Evolutionary conservation across 805 yeast genomes (phyloP).

Genomic region (Spathaspora hagerdaliae): DNA sequence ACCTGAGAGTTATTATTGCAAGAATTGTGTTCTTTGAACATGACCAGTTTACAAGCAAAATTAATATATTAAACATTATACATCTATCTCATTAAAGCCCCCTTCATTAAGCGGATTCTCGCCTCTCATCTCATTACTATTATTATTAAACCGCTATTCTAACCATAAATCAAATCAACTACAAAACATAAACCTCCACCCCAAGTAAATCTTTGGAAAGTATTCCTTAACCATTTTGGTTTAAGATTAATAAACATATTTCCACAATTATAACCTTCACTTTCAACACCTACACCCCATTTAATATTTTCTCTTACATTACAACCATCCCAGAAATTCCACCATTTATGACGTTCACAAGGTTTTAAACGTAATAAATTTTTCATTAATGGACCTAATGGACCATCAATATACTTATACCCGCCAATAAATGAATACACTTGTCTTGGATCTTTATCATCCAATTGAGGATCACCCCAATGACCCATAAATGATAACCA

Average conservation of each 20-base stretch:
- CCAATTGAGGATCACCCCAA: slow-evolving; percentile 85
- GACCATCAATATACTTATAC: slow-evolving; percentile 89
- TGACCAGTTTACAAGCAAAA: too few relatives aligned
- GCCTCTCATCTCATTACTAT: too few relatives aligned
- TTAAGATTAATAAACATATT: slow-evolving; percentile 49
- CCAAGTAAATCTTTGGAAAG: slow-evolving; percentile 51
- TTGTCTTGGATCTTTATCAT: slow-evolving; percentile 72
- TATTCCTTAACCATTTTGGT: slow-evolving; percentile 47
- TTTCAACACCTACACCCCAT: slow-evolving; percentile 85
- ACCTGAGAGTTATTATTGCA: too few relatives aligned
- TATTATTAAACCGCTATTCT: slow-evolving; percentile 3
- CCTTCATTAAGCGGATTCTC: too few relatives aligned
- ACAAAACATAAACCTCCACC: slow-evolving; percentile 59
- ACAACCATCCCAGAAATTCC: slow-evolving; percentile 85
- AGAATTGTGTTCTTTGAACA: too few relatives aligned
- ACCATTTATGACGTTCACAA: slow-evolving; percentile 88
- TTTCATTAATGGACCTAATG: slow-evolving; percentile 83
- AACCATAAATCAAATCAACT: slow-evolving; percentile 49
- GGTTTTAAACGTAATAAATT: slow-evolving; percentile 65
- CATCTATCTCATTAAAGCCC: too few relatives aligned
- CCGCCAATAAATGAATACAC: slow-evolving; percentile 79
- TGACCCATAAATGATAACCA: slow-evolving; percentile 82
- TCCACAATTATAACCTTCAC: slow-evolving; percentile 84
- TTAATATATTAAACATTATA: too few relatives aligned
- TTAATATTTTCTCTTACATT: slow-evolving; percentile 68